Conservation (phyloP, 75 land plant genomes). For the Adiantum capillusveneris region DNA sequence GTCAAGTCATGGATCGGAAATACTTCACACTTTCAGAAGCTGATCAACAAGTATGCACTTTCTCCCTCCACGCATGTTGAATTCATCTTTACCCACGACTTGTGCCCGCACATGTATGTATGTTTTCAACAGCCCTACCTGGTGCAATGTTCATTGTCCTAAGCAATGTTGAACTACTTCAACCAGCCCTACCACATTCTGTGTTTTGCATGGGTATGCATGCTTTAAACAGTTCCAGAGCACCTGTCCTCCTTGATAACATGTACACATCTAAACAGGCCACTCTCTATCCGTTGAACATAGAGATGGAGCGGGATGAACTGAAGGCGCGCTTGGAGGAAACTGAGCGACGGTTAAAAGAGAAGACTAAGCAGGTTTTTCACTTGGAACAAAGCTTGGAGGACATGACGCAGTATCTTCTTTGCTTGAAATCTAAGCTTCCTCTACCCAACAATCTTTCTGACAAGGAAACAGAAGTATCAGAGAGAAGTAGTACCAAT, state of each 20-base stretch:
- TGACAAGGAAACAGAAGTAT: slow-evolving; percentile 9
- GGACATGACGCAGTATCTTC: slow-evolving; percentile 20
- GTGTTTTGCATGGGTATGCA: no score
- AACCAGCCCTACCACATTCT: no score
- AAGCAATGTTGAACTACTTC: no score
- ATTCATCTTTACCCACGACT: no score
- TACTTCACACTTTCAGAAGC: neutral
- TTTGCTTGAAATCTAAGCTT: slow-evolving; percentile 8
- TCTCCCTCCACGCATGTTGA: no score
- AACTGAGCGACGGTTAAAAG: slow-evolving; percentile 30
- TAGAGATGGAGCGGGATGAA: slow-evolving; percentile 34
- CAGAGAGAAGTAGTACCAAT: slow-evolving; percentile 6
- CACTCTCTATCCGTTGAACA: slow-evolving; percentile 5
- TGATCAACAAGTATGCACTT: neutral
- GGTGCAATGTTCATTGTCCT: no score
- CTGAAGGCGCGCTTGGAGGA: slow-evolving; percentile 29
- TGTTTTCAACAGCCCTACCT: no score
- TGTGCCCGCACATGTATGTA: no score
- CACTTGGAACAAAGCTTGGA: slow-evolving; percentile 36
- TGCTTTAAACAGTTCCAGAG: no score
- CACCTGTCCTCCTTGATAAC: no score
- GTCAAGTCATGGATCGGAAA: slow-evolving; percentile 17
- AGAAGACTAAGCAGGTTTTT: slow-evolving; percentile 26
- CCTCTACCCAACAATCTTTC: neutral
- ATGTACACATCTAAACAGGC: neutral